These are phyloP conservation scores for Ecytonucleospora hepatopenaei DNA, from an alignment of 371 early-diverging fungal species.

Conservation along the genomic window DNA sequence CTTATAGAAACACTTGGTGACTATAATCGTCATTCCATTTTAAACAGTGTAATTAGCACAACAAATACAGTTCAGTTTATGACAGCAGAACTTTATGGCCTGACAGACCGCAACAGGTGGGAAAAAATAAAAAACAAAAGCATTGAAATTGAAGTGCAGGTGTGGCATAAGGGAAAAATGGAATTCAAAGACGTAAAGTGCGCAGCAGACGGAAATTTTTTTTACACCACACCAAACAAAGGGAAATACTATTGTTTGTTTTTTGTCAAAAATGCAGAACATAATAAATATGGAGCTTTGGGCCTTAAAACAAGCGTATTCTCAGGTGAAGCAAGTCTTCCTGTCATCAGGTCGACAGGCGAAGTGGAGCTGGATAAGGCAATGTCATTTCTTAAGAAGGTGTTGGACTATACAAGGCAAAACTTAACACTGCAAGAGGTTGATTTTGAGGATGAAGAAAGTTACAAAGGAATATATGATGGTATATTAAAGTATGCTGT, in stretches of 20 bases:
- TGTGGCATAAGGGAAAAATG: not conserved
- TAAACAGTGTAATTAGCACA: not conserved
- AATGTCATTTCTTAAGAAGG: not conserved
- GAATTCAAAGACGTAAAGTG: slow-evolving; percentile 11
- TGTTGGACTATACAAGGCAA: slow-evolving; percentile 16
- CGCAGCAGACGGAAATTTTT: slow-evolving; percentile 6
- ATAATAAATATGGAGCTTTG: not conserved
- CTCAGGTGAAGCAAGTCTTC: slow-evolving; percentile 7
- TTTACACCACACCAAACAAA: slow-evolving; percentile 11
- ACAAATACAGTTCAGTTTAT: slow-evolving; percentile 22
- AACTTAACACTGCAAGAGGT: slow-evolving; percentile 6
- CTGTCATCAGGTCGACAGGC: slow-evolving; percentile 7
- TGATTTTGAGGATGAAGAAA: slow-evolving; percentile 13
- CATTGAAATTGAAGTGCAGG: not conserved
- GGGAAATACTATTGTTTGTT: slow-evolving; percentile 16
- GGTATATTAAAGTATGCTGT: slow-evolving; percentile 4
- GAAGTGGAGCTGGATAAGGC: slow-evolving; percentile 26
- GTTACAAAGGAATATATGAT: slow-evolving; percentile 1
- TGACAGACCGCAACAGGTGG: not conserved
- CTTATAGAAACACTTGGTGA: too few species aligned
- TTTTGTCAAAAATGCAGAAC: not conserved
- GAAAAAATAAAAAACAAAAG: not conserved
- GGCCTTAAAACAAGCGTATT: slow-evolving; percentile 1
- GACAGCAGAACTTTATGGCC: not conserved
- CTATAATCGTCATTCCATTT: too few species aligned